Evolutionary conservation across 768 basidiomycete genomes (phyloP), one percentile per base, ranked within the genome.

Genomic region (Leccinum uliginosum): DNA sequence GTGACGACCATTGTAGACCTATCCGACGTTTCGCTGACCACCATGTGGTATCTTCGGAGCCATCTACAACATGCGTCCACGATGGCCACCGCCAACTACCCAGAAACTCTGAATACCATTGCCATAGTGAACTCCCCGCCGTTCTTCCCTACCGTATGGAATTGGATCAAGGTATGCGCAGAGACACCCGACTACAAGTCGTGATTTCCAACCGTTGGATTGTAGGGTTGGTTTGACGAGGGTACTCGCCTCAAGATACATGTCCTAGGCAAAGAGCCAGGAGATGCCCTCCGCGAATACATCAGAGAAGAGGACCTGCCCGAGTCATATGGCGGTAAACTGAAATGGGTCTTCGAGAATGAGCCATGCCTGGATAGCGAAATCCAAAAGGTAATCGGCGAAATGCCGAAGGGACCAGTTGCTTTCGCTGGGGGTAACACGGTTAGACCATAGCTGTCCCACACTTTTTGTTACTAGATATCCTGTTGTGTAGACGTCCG

Each of bases 91-190:
- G 87, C 87, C 8, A 86, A 91, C 63, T 92, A 92, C 67, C 89
- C 91, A 1, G 91, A 93, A 70, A 90, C 89, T 0, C 74, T 91
- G 43, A 74, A 80, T 62, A 78, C 80, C 34, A 81, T 86, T 62
- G 84, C 78, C 11, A 71, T 93, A 53, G 84, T 93, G 53, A 92
- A 93, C 61, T 84, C 89, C 0, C 91, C 92, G 0, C 75, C 83
- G 0, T 93, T 91, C 76, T 93, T 93, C 70, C 82, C 86, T 3
- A 89, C 85, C 2, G 76, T 93, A 10, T 93, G 91, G 91, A 79
- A 78, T 30, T 93, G 91, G 91, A 78, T 93, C 67, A 90, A 89
- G 76, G 86, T 84, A 56, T 40, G 73, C 57, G 19, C 12, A 8
- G 6, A 43, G 38, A 29, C 8, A 32, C 5, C 1, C 12, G 7